phyloP scores from a whole-genome alignment of 495 filamentous ascomycete species.

The Neurospora sp. region DNA sequence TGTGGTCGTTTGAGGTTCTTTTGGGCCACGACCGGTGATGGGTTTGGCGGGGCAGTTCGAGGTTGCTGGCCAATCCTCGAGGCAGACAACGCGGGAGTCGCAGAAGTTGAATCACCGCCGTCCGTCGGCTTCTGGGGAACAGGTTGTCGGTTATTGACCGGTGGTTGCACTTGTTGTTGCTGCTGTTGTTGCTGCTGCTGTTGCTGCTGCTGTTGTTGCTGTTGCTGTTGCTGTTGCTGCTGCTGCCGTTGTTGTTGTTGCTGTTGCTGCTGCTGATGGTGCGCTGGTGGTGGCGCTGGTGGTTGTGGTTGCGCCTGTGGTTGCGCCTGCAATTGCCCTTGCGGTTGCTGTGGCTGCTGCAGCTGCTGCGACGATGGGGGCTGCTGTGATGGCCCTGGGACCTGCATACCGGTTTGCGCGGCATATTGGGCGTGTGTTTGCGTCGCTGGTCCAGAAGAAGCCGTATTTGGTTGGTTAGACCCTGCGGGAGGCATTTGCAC shows the following conservation, averaged over 20 bases:
- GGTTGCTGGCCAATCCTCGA: constrained; percentile 6
- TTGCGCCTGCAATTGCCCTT: constrained; percentile 8
- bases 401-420: constrained; percentile 11
- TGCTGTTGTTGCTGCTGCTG: constrained; percentile 4
- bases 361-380: constrained; percentile 12
- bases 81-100: constrained; percentile 1
- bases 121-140: constrained; percentile 7
- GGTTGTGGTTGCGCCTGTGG: not conserved
- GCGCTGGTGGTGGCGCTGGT: not conserved
- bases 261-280: constrained; percentile 8
- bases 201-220: not conserved
- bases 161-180: not conserved
- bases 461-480: not conserved
- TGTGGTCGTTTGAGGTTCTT: constrained; percentile 45
- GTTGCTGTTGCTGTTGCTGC: not conserved
- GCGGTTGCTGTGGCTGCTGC: constrained; percentile 13
- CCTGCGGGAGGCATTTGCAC: not conserved
- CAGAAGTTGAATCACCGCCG: constrained; percentile 2
- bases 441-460: not conserved
- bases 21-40: constrained; percentile 12
- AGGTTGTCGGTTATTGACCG: constrained; percentile 3
- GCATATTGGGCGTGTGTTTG: not conserved
- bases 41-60: constrained; percentile 7
- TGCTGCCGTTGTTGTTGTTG: not conserved
- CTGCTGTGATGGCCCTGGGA: constrained; percentile 12